A percentile compares a stretch with the other conserved stretches of the same genome.
Conservation (phyloP, 2,329 filamentous ascomycete species). For the Aspergillus sp. region DNA sequence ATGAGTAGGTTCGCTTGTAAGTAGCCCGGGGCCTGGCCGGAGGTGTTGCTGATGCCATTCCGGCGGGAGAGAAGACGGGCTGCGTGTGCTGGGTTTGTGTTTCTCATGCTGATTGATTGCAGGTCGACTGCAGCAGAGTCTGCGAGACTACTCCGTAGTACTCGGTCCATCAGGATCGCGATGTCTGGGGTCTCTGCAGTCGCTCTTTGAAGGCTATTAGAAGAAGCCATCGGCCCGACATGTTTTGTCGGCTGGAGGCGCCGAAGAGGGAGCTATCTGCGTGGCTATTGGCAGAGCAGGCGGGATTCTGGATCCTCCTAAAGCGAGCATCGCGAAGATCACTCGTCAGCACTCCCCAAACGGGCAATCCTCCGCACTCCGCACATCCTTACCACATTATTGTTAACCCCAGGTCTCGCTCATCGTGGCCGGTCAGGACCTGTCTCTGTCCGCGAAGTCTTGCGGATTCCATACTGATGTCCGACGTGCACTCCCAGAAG, state of each 20-base stretch:
- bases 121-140: too few species aligned
- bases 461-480: too few species aligned
- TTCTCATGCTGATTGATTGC: not conserved
- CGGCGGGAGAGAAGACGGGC: conserved; percentile 38
- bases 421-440: too few species aligned
- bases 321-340: too few species aligned
- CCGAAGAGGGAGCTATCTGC: not conserved
- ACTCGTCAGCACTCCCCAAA: not conserved
- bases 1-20: conserved; percentile 56
- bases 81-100: conserved; percentile 21
- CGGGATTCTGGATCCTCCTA: too few species aligned
- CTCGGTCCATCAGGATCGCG: too few species aligned
- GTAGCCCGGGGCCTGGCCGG: conserved; percentile 46
- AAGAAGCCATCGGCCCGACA: conserved; percentile 5
- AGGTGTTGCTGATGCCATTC: conserved; percentile 38
- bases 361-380: not conserved
- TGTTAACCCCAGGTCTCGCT: not conserved
- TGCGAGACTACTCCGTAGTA: too few species aligned
- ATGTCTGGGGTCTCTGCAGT: conserved; percentile 11
- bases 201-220: conserved; percentile 1
- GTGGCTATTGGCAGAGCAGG: too few species aligned
- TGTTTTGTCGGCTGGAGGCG: not conserved
- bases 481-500: conserved; percentile 7
- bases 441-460: too few species aligned
- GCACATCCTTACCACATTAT: not conserved